Conservation (phyloP, 345 rosid species). For the Arabidopsis thaliana region DNA sequence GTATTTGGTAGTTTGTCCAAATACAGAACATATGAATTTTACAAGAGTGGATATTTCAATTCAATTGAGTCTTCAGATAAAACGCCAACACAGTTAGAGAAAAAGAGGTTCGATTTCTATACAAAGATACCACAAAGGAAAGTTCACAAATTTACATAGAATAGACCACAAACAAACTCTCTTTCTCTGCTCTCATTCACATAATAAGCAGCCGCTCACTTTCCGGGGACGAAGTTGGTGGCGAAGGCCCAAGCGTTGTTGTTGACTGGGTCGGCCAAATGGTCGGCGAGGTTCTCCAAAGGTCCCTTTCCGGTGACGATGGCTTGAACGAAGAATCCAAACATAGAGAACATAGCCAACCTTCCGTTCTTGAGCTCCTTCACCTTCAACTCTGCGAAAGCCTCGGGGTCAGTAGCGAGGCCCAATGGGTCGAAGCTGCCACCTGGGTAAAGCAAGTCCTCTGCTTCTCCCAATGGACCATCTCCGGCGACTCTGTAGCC, state of each 20-base stretch:
- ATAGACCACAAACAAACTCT: slow-evolving; percentile 22
- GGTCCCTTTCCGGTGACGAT: slow-evolving; percentile 89
- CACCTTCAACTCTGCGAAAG: slow-evolving; percentile 82
- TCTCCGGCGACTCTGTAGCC: slow-evolving; percentile 71
- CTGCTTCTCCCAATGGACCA: slow-evolving; percentile 73
- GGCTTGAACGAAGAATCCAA: slow-evolving; percentile 86
- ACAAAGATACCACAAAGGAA: slow-evolving; percentile 33
- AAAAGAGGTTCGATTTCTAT: slow-evolving; percentile 35
- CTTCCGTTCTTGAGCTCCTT: slow-evolving; percentile 87
- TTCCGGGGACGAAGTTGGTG: slow-evolving; percentile 91
- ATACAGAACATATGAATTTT: slow-evolving; percentile 15
- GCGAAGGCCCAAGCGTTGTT: slow-evolving; percentile 93
- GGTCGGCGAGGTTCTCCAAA: slow-evolving; percentile 79
- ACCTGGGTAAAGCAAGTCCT: slow-evolving; percentile 77
- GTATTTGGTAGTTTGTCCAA: slow-evolving; percentile 8
- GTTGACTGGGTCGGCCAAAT: slow-evolving; percentile 81
- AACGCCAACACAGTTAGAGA: slow-evolving; percentile 27
- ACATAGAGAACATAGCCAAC: slow-evolving; percentile 89
- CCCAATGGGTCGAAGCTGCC: slow-evolving; percentile 90
- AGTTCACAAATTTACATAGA: slow-evolving; percentile 35
- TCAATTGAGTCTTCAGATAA: not conserved
- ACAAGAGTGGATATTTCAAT: not conserved
- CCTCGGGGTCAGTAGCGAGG: slow-evolving; percentile 82
- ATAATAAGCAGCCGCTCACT: slow-evolving; percentile 49
- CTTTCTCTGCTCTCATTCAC: slow-evolving; percentile 36